Percentiles rank a stretch among this genome's conserved stretches.
phyloP scores from a whole-genome alignment of 352 stramenopile species.

The Globisporangium nodosum region DNA sequence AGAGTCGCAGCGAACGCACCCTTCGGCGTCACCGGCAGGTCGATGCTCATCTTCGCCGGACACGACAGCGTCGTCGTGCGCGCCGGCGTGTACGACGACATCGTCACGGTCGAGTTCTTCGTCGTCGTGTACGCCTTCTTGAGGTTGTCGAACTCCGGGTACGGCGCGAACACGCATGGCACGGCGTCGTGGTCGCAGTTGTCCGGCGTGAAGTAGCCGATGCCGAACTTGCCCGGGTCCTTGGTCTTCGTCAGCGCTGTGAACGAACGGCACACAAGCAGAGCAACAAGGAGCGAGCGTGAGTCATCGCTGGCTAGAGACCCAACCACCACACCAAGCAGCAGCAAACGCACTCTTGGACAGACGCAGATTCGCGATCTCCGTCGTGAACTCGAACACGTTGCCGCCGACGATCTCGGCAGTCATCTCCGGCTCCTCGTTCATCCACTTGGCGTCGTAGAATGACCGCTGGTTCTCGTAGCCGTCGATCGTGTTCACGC shows the following conservation, averaged over 20 bases:
- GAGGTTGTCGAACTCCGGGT: constrained; percentile 69
- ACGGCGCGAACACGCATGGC: constrained; percentile 52
- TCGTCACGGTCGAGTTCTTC: constrained; percentile 41
- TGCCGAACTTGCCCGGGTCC: constrained; percentile 61
- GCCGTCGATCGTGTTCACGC: constrained; percentile 55
- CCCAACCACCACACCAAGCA: too few species aligned
- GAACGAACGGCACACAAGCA: neutral
- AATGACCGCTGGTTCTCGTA: constrained; percentile 67
- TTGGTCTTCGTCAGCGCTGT: constrained; percentile 17
- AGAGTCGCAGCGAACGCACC: constrained; percentile 13
- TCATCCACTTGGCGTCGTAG: constrained; percentile 72
- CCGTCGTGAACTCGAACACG: constrained; percentile 72
- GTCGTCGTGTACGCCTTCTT: constrained; percentile 74
- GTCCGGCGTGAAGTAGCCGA: constrained; percentile 68
- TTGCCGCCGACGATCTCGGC: constrained; percentile 61
- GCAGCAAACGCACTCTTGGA: constrained; percentile 14
- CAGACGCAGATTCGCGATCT: constrained; percentile 41
- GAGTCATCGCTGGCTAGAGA: too few species aligned
- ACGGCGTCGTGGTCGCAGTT: constrained; percentile 59
- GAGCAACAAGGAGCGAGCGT: neutral
- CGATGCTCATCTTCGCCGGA: constrained; percentile 25
- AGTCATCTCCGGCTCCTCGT: constrained; percentile 62
- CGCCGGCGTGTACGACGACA: constrained; percentile 27
- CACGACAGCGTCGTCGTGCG: constrained; percentile 34
- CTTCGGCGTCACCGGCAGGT: constrained; percentile 20